These are phyloP conservation scores for Macroventuria anomochaeta DNA, from an alignment of 2,329 filamentous ascomycete species.

Conservation along the genomic window DNA sequence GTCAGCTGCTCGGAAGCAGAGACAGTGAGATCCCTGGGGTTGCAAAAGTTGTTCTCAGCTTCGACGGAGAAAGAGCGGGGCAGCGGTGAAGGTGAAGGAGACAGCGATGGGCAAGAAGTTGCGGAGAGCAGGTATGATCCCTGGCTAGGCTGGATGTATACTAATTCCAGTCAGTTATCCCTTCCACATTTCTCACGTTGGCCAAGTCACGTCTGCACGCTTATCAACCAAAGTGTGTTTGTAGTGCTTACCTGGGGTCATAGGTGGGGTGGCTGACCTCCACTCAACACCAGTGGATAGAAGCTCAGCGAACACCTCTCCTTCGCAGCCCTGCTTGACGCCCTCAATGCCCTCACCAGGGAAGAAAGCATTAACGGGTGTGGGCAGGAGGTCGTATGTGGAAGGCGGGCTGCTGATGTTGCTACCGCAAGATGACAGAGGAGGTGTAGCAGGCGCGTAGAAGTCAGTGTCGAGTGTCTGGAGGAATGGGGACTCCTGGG, in stretches of 20 bases:
- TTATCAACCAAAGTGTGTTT: conserved; percentile 3
- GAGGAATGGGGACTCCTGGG: conserved; percentile 62
- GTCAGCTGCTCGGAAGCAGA: conserved; percentile 65
- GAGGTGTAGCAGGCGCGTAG: conserved; percentile 84
- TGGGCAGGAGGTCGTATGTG: conserved; percentile 76
- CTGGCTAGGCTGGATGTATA: conserved; percentile 71
- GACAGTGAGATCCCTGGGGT: conserved; percentile 87
- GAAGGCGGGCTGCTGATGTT: conserved; percentile 82
- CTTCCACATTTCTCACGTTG: conserved; percentile 1
- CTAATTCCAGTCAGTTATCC: conserved; percentile 51
- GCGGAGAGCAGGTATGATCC: conserved; percentile 74
- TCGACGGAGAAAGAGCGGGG: conserved; percentile 72
- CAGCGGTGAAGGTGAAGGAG: conserved; percentile 83
- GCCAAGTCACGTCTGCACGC: conserved; percentile 6
- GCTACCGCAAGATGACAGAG: conserved; percentile 84
- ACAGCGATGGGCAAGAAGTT: conserved; percentile 80
- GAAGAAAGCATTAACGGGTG: conserved; percentile 83
- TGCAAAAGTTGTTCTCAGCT: conserved; percentile 83
- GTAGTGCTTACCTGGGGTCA: conserved; percentile 80
- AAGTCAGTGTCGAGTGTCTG: conserved; percentile 77
- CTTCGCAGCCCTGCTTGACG: conserved; percentile 67
- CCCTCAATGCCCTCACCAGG: conserved; percentile 48
- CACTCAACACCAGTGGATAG: conserved; percentile 78
- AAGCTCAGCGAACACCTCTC: conserved; percentile 73
- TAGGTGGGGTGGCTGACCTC: conserved; percentile 77